Base-by-base conservation (phyloP, 73 alveolate species). In the Symbiodinium natans region DNA sequence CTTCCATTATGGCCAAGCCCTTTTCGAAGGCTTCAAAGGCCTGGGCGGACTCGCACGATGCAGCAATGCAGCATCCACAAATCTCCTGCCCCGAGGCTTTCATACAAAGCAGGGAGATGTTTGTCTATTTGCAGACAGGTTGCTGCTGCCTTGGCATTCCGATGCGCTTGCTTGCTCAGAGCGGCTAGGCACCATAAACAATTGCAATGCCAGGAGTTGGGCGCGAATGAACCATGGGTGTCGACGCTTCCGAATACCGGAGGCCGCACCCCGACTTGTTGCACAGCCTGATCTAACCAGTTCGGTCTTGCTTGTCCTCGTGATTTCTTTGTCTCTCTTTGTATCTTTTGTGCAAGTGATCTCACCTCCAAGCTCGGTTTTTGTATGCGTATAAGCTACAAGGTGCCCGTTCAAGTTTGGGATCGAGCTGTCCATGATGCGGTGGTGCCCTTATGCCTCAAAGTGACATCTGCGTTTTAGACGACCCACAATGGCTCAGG, bases 1-100 rank as follows among this genome's bases (percentile, higher is more conserved):
- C 86, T 82, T 93, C 93, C 99, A 93, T 48, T 93, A 93, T 83
- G 99, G 99, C 17, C 99, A 93, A 83, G 99, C 99, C 7, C 74
- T 80, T 41, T 93, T 93, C 82, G 99, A 93, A 82, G 99, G 99
- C 86, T 75, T 74, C 86, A 89, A 89, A 89, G 95, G 95, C 86
- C 34, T 9, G 84, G 40, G 23, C 39, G 63, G 86, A 27, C n/a
- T 75, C n/a, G 86, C 1, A 17, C 36, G 63, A 56, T 29, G 17
- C 75, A 29, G 17, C 2, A 21, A 13, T 54, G 13, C 29, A 54
- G 21, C 29, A 21, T 15, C 74, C 74, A 21, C 5, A 3, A 31
- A 33, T 31, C 41, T n/a, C 39, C 27, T 7, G 39, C 33, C 83
- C 27, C 40, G 11, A 89, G 95, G 95, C 75, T 89, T 89, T 40